Conservation (phyloP, 139 green algal species). For the Yamagishiella unicocca region DNA sequence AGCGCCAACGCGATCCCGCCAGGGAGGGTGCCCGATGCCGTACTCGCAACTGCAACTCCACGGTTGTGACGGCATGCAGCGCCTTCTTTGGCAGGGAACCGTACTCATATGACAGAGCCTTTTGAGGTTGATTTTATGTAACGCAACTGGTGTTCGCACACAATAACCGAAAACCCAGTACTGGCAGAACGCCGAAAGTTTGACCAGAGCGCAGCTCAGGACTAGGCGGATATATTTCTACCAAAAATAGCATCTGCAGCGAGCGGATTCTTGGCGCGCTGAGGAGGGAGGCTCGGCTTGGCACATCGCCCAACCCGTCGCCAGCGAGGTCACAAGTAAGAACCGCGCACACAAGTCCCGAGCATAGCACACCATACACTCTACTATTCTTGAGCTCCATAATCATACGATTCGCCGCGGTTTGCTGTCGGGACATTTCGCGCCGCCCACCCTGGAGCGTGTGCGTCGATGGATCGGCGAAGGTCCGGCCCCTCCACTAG, state of each 20-base stretch:
- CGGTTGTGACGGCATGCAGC: background rate
- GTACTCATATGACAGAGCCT: background rate
- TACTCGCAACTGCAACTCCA: conserved; percentile 12
- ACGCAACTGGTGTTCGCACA: background rate
- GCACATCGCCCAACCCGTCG: background rate
- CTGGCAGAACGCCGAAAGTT: background rate
- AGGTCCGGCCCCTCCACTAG: too few relatives aligned
- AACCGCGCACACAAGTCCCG: background rate
- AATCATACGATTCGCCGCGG: background rate
- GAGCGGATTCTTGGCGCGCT: too few relatives aligned
- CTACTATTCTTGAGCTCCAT: too few relatives aligned
- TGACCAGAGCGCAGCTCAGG: background rate
- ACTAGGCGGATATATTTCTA: too few relatives aligned
- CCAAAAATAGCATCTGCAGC: too few relatives aligned
- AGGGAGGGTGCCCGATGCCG: conserved; percentile 1
- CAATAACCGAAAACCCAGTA: background rate
- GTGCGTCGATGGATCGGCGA: conserved; percentile 23
- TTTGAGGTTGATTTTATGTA: background rate
- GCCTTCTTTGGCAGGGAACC: too few relatives aligned
- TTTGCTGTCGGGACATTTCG: background rate
- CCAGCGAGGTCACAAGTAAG: background rate
- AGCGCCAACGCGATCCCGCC: background rate
- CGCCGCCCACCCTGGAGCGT: background rate
- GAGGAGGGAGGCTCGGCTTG: background rate
- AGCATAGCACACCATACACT: background rate